A percentile compares a stretch with the other conserved stretches of the same genome.
phyloP scores from a whole-genome alignment of 2,329 filamentous ascomycete genomes.

The Colletotrichum sp. region DNA sequence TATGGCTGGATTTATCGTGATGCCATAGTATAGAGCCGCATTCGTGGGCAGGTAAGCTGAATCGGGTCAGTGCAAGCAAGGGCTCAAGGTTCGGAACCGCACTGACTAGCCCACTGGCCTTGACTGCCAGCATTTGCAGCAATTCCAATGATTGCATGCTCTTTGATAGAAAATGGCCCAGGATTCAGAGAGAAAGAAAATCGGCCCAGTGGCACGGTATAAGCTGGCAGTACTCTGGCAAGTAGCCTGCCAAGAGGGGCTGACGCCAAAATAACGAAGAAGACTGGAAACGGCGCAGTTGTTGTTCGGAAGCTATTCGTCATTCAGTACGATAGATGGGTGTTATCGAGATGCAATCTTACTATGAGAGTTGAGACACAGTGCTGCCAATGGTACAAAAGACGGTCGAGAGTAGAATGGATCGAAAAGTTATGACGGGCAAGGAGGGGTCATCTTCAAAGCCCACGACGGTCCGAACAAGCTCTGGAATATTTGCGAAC shows the following conservation, averaged over 20 bases:
- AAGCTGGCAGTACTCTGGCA: constrained; percentile 52
- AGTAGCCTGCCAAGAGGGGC: constrained; percentile 59
- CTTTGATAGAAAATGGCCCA: constrained; percentile 60
- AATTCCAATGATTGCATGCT: constrained; percentile 61
- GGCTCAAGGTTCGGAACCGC: rapidly evolving
- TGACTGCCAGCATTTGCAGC: constrained; percentile 39
- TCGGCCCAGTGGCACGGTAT: constrained; percentile 49
- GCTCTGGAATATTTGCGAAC: constrained; percentile 13
- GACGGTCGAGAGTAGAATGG: constrained; percentile 55
- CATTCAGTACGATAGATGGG: constrained; percentile 28
- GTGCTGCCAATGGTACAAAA: constrained; percentile 8
- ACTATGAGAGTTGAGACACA: constrained; percentile 13
- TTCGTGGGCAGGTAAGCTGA: constrained; percentile 32
- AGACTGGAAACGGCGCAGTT: constrained; percentile 61
- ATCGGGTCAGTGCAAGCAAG: background rate
- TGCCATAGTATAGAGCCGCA: constrained; percentile 60
- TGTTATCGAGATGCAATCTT: background rate
- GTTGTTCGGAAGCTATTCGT: constrained; percentile 63
- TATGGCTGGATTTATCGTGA: constrained; percentile 54
- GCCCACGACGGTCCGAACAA: constrained; percentile 59
- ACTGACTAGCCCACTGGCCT: constrained; percentile 16
- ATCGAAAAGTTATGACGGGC: constrained; percentile 63
- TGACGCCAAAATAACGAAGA: constrained; percentile 64
- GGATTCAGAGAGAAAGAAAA: constrained; percentile 59
- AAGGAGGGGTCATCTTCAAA: constrained; percentile 60